Conservation (phyloP, 305 asterid species). For the Solanum hybrid region DNA sequence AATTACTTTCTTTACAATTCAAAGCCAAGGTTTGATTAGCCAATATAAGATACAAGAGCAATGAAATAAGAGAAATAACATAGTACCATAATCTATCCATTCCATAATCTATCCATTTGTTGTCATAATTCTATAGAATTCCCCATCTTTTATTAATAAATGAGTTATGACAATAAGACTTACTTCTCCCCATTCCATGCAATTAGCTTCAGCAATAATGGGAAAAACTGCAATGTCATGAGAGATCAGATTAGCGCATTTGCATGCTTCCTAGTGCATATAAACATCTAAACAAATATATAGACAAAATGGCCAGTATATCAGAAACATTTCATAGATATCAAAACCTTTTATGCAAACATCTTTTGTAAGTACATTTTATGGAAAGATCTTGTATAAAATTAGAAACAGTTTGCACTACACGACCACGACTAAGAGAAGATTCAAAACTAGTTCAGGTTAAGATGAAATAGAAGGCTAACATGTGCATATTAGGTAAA, state of each 20-base stretch:
- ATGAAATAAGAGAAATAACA: not conserved
- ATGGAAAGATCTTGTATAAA: not conserved
- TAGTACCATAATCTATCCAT: not conserved
- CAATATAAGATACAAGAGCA: not conserved
- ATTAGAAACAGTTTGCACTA: not conserved
- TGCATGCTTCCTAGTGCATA: not conserved
- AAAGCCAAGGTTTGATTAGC: not conserved
- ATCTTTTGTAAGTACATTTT: not conserved
- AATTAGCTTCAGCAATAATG: constrained; percentile 76
- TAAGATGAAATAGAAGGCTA: not conserved
- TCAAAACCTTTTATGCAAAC: not conserved
- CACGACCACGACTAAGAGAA: not conserved
- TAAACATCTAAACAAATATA: not conserved
- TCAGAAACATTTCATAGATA: not conserved
- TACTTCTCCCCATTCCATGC: constrained; percentile 98
- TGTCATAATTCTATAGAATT: not conserved
- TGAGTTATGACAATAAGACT: constrained; percentile 13
- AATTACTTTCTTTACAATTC: not conserved
- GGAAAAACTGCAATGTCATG: constrained; percentile 70
- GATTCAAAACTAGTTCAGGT: not conserved
- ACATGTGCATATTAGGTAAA: not conserved
- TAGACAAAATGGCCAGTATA: not conserved
- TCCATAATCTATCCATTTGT: not conserved
- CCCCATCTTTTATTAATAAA: not conserved
- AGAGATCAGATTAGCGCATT: not conserved